Evolutionary conservation across 768 basidiomycete species (phyloP), one percentile per base, ranked within the genome.

Genomic region (Coprinellus micaceus): DNA sequence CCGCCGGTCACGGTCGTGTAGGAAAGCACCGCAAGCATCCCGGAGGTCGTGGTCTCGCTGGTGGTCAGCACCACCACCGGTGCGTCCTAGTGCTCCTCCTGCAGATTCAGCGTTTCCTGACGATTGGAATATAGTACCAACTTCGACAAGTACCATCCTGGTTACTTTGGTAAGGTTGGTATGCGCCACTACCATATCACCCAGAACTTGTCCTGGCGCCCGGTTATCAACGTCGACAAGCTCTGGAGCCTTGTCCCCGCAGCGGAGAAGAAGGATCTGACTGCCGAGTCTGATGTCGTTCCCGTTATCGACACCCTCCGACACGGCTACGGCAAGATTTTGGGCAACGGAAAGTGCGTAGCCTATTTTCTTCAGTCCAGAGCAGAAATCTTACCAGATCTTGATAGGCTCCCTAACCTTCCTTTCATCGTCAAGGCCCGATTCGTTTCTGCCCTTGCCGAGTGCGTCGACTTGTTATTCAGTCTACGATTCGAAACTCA

Each of bases 131-230:
- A 6, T 33, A 92, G 94, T 59, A 95, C 89, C 70, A 97, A 98
- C 81, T 91, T 96, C 70, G 94, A 96, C 77, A 96, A 96, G 79
- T 98, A 94, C 89, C 95, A 98, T 79, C 94, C 94, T 74, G 95
- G 95, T 91, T 98, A 98, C 93, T 98, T 96, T 74, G 95, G 95
- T 82, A 98, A 98, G 80, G 93, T 96, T 73, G 97, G 97, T 92
- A 99, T 99, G 96, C 87, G 97, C 71, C 88, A 88, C 76, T 99
- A 89, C 91, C 97, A 99, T 74, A 76, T 94, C 61, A 94, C 91
- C 54, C 88, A 87, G 75, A 97, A 97, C 75, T 74, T 81, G 64
- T 81, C 85, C 76, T 97, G 93, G 94, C 84, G 89, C 61, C 94
- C 96, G 19, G 89, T 88, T 71, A 91, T 99, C 88, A 99, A 99